Percentiles rank a stretch among this genome's conserved stretches.
These are phyloP conservation scores for Sonneratia caseolaris DNA, from an alignment of 345 rosid genomes.

Conservation along the genomic window DNA sequence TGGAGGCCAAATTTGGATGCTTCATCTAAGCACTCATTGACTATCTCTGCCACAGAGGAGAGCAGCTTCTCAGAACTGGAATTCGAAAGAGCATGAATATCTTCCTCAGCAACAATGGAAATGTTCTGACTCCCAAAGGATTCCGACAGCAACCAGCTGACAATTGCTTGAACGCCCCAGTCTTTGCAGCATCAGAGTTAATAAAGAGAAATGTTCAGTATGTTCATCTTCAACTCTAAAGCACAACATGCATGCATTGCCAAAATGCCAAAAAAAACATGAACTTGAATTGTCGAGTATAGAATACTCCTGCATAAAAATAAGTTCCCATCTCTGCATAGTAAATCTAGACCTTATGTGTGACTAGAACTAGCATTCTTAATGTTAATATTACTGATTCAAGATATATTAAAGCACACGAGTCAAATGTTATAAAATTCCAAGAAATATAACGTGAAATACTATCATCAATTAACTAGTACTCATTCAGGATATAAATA, in stretches of 20 bases:
- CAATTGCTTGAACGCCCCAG: slow-evolving; percentile 88
- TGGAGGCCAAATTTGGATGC: slow-evolving; percentile 60
- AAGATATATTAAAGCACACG: background rate
- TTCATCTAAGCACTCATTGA: slow-evolving; percentile 59
- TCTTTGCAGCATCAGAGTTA: slow-evolving; percentile 26
- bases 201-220: background rate
- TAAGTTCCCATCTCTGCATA: background rate
- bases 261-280: background rate
- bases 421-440: background rate
- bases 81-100: slow-evolving; percentile 53
- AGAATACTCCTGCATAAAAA: background rate
- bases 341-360: background rate
- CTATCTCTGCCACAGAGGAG: slow-evolving; percentile 39
- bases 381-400: background rate
- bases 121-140: slow-evolving; percentile 42
- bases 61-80: slow-evolving; percentile 43
- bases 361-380: background rate
- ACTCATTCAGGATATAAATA: background rate
- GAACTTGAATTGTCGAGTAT: background rate
- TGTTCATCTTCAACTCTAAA: background rate
- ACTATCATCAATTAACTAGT: background rate
- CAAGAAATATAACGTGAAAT: background rate
- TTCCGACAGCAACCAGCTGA: slow-evolving; percentile 74
- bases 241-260: background rate
- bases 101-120: slow-evolving; percentile 88